Conservation (phyloP, 345 rosid species). For the Rhodamnia argentea region DNA sequence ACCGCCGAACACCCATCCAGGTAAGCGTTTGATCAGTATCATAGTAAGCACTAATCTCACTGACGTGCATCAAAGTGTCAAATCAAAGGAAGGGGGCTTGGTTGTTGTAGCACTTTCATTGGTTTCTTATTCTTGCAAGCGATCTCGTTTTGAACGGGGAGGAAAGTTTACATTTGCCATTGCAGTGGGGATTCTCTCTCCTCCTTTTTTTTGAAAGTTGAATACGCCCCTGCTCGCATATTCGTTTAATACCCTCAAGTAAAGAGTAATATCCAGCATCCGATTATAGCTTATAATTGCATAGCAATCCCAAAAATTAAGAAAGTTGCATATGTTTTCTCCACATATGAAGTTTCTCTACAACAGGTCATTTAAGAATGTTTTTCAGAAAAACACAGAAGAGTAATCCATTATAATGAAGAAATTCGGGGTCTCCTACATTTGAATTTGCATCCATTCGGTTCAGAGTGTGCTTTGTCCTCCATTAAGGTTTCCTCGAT, state of each 20-base stretch:
- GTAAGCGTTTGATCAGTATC: background rate
- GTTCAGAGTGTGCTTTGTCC: no score
- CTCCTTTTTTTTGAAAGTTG: background rate
- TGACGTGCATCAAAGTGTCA: background rate
- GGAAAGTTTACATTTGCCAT: background rate
- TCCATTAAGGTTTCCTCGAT: no score
- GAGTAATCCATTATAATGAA: no score
- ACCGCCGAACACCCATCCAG: background rate
- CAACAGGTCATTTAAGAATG: fast-evolving
- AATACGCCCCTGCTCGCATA: background rate
- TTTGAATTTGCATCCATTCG: no score
- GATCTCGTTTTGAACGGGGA: background rate
- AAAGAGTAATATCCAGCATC: background rate
- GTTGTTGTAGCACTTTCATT: background rate
- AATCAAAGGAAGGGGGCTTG: background rate
- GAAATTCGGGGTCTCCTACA: no score
- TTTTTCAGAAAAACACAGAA: no score
- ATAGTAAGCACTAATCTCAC: background rate
- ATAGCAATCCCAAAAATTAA: background rate
- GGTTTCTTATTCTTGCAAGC: background rate
- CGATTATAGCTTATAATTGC: background rate
- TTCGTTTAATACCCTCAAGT: background rate
- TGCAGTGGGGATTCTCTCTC: background rate
- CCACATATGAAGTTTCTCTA: background rate
- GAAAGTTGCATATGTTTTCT: background rate